Percentiles rank a stretch among this genome's conserved stretches.
Evolutionary conservation across 2,329 filamentous ascomycete genomes (phyloP).

Genomic region (Claviceps sp.): DNA sequence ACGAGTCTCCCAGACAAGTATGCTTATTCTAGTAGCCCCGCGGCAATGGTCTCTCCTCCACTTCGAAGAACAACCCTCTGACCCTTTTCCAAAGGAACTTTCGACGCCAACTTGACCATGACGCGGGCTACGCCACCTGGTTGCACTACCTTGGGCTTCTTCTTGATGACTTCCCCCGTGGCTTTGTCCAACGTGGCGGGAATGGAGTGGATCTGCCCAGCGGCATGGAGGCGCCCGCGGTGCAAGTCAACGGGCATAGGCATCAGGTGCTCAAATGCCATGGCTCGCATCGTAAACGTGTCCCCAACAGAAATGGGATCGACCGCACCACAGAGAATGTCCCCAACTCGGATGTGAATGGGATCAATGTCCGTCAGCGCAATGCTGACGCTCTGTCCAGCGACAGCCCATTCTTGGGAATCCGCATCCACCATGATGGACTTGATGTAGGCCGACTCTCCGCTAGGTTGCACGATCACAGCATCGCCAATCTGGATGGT

Average conservation of each 20-base stretch:
- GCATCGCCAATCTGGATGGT: constrained; percentile 74
- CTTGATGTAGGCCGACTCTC: constrained; percentile 70
- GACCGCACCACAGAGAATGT: constrained; percentile 65
- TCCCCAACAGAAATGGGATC: constrained; percentile 58
- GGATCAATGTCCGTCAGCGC: constrained; percentile 77
- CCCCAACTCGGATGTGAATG: constrained; percentile 67
- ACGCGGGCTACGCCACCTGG: constrained; percentile 68
- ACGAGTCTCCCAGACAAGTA: not conserved
- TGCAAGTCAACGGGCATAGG: constrained; percentile 86
- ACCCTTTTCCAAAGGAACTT: constrained; percentile 68
- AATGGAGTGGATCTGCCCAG: constrained; percentile 61
- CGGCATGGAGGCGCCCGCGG: constrained; percentile 65
- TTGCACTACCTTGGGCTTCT: constrained; percentile 72
- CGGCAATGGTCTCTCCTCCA: constrained; percentile 73
- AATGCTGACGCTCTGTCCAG: constrained; percentile 78
- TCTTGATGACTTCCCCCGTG: constrained; percentile 63
- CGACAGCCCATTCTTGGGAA: constrained; percentile 74
- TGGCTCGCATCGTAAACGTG: constrained; percentile 66
- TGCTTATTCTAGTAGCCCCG: constrained; percentile 63
- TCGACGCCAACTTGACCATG: constrained; percentile 56
- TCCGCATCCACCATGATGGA: constrained; percentile 65
- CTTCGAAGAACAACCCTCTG: constrained; percentile 69
- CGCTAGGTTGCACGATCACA: constrained; percentile 66
- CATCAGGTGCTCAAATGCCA: constrained; percentile 81
- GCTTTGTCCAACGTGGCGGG: constrained; percentile 65